Percentiles rank a stretch among this genome's conserved stretches.
Conservation (phyloP, 2,329 filamentous ascomycete genomes). For the Leptographium radiaticola region DNA sequence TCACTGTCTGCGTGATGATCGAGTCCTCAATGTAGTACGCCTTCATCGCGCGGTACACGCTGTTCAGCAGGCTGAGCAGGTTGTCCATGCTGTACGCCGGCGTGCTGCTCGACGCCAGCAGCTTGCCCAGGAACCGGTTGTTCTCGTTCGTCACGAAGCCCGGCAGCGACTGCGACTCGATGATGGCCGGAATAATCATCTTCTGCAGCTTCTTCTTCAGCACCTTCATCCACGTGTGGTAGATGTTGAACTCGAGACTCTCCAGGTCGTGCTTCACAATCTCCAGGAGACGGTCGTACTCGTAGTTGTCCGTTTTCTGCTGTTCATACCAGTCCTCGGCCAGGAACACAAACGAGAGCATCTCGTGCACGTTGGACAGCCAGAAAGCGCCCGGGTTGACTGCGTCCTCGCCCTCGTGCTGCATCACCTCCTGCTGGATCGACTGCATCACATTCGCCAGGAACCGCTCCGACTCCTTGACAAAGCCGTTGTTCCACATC, state of each 20-base stretch:
- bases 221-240: slow-evolving; percentile 99
- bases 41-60: slow-evolving; percentile 97
- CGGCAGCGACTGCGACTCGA: slow-evolving; percentile 94
- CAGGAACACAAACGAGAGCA: slow-evolving; percentile 98
- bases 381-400: slow-evolving; percentile 97
- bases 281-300: slow-evolving; percentile 92
- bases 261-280: slow-evolving; percentile 99
- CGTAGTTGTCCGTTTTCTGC: slow-evolving; percentile 98
- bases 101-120: slow-evolving; percentile 76
- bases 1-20: slow-evolving; percentile 91
- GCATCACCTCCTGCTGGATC: slow-evolving; percentile 98
- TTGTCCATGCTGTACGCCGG: slow-evolving; percentile 99
- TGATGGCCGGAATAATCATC: slow-evolving; percentile 99
- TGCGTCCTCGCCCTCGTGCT: slow-evolving; percentile 92
- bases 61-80: slow-evolving; percentile 86
- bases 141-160: slow-evolving; percentile 98
- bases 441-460: slow-evolving; percentile 99
- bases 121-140: slow-evolving; percentile 94
- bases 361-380: slow-evolving; percentile 98
- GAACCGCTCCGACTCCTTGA: slow-evolving; percentile 98
- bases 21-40: slow-evolving; percentile 93
- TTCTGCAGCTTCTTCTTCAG: slow-evolving; percentile 98
- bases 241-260: slow-evolving; percentile 98
- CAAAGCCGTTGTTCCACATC: slow-evolving; percentile 99
- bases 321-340: slow-evolving; percentile 99